These are phyloP conservation scores for Cutaneotrichosporon sp. DNA, from an alignment of 1,284 basidiomycete species.

Conservation along the genomic window DNA sequence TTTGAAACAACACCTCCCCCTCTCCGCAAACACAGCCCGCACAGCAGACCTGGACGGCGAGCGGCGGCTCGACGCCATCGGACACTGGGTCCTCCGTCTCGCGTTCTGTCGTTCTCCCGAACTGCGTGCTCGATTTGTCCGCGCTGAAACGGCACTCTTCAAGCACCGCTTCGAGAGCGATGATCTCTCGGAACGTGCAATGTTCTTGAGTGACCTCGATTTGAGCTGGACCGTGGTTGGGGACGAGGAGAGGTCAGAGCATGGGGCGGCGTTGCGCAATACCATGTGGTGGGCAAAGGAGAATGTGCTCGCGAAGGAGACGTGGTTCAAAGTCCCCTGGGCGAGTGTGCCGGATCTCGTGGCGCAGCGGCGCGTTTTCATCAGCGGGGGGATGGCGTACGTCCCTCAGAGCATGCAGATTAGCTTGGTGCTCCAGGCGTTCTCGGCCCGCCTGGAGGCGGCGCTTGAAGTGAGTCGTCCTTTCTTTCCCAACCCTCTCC, in stretches of 20 bases:
- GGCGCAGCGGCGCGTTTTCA: conserved; percentile 75
- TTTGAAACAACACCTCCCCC: conserved; percentile 54
- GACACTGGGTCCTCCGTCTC: conserved; percentile 91
- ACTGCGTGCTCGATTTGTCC: conserved; percentile 81
- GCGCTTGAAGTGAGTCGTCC: conserved; percentile 68
- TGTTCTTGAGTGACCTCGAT: conserved; percentile 71
- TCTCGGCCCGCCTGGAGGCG: conserved; percentile 69
- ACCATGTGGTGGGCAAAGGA: conserved; percentile 43
- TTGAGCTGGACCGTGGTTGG: conserved; percentile 74
- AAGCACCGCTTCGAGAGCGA: conserved; percentile 77
- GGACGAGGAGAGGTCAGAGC: conserved; percentile 14
- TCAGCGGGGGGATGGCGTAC: conserved; percentile 83
- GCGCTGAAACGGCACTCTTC: conserved; percentile 84
- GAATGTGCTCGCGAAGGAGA: conserved; percentile 56
- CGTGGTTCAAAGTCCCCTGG: conserved; percentile 63
- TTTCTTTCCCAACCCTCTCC: neutral
- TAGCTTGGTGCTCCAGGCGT: conserved; percentile 86
- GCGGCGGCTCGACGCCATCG: conserved; percentile 80
- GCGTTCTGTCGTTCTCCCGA: conserved; percentile 93
- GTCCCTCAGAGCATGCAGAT: conserved; percentile 79
- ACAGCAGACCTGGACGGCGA: conserved; percentile 62
- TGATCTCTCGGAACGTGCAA: conserved; percentile 62
- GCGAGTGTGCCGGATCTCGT: conserved; percentile 91
- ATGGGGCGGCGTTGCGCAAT: conserved; percentile 60
- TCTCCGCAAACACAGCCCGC: conserved; percentile 64